Percentiles rank a stretch among this genome's conserved stretches.
Evolutionary conservation across 2,329 filamentous ascomycete species (phyloP).

Genomic region (Diaporthe sp.): DNA sequence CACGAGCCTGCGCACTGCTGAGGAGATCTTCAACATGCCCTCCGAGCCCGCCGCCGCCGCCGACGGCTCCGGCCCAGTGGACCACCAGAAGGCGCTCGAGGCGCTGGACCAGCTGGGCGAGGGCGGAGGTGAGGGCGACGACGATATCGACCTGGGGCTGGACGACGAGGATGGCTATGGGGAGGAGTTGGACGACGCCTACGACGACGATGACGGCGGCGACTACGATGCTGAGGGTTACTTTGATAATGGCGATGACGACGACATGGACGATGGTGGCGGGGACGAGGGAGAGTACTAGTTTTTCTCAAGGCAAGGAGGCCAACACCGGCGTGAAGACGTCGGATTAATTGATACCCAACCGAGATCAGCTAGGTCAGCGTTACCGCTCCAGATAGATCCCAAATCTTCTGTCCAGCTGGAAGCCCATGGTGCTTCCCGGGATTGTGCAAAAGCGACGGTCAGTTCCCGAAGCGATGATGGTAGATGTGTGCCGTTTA

Average conservation of each 20-base stretch:
- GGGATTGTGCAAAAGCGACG: neutral
- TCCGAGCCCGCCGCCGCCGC: slow-evolving; percentile 49
- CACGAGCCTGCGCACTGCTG: slow-evolving; percentile 63
- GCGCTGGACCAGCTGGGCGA: slow-evolving; percentile 60
- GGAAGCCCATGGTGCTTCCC: neutral
- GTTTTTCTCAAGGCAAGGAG: neutral
- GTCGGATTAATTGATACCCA: slow-evolving; percentile 20
- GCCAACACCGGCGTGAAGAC: neutral
- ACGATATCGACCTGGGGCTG: slow-evolving; percentile 54
- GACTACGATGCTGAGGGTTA: slow-evolving; percentile 74
- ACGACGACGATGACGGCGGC: slow-evolving; percentile 71
- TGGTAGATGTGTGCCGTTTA: slow-evolving; percentile 10
- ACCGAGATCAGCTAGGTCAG: neutral
- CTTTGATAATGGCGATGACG: slow-evolving; percentile 71
- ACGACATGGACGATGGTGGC: slow-evolving; percentile 63
- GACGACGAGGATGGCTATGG: slow-evolving; percentile 67
- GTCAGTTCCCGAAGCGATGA: neutral
- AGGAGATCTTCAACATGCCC: slow-evolving; percentile 63
- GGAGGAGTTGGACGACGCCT: slow-evolving; percentile 56
- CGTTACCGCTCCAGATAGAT: neutral
- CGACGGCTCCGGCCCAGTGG: slow-evolving; percentile 44
- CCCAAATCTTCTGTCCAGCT: no score
- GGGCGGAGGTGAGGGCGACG: slow-evolving; percentile 52
- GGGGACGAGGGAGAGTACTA: slow-evolving; percentile 47
- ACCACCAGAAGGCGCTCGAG: slow-evolving; percentile 57